These are phyloP conservation scores for Piper longum DNA, from an alignment of 164 flowering plant species.

Conservation along the genomic window DNA sequence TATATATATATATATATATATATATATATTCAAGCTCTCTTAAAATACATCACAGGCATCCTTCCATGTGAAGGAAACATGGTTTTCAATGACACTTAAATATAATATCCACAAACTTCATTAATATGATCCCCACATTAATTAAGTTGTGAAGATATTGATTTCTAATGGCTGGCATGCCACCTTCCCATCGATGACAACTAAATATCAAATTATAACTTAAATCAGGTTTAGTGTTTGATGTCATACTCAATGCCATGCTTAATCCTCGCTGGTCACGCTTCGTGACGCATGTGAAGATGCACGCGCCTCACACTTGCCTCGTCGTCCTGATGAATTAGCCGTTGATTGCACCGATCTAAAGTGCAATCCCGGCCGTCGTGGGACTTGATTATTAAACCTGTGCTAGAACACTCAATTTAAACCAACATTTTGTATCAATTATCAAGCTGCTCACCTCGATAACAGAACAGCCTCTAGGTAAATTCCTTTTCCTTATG, in stretches of 20 bases:
- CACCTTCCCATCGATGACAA: not conserved
- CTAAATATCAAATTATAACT: not conserved
- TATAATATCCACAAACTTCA: not conserved
- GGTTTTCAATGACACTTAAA: not conserved
- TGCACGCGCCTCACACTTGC: constrained; percentile 20
- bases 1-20: too few species aligned
- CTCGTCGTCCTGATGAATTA: not conserved
- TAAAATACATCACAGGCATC: not conserved
- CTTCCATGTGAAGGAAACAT: not conserved
- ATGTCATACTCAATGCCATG: not conserved
- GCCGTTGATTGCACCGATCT: not conserved
- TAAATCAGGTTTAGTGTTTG: not conserved
- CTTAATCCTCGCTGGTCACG: not conserved
- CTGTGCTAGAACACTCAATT: constrained; percentile 3
- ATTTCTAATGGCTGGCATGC: not conserved
- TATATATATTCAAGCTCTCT: not conserved
- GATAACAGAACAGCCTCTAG: constrained; percentile 4
- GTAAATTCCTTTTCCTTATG: constrained; percentile 5
- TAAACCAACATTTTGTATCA: too few species aligned
- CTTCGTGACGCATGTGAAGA: constrained; percentile 6
- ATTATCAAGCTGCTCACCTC: not conserved
- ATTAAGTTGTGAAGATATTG: not conserved
- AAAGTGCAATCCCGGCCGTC: constrained; percentile 1
- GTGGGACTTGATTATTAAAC: not conserved
- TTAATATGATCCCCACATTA: too few species aligned